phyloP scores from a whole-genome alignment of 2,329 filamentous ascomycete genomes.

The Aureobasidium sp. region DNA sequence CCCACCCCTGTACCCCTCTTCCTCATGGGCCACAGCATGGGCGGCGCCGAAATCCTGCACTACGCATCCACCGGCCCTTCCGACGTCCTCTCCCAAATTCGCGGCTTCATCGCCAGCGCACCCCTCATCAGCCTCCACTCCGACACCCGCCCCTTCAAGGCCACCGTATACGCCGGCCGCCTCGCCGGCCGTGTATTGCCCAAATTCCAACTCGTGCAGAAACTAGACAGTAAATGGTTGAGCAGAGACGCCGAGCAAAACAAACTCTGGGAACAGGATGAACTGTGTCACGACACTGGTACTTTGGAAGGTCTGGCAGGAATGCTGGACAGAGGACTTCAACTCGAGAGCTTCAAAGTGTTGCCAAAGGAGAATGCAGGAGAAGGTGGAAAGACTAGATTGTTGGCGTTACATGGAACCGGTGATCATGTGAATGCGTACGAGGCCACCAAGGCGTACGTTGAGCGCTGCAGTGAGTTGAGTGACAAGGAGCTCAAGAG shows the following conservation, averaged over 20 bases:
- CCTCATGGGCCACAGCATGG: constrained; percentile 87
- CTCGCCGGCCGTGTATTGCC: constrained; percentile 62
- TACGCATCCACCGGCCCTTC: constrained; percentile 41
- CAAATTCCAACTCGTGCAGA: constrained; percentile 55
- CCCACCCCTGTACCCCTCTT: constrained; percentile 54
- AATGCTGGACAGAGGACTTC: constrained; percentile 64
- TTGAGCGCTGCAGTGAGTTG: constrained; percentile 44
- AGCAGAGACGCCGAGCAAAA: constrained; percentile 59
- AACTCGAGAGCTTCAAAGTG: constrained; percentile 50
- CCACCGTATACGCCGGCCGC: constrained; percentile 59
- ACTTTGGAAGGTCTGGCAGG: constrained; percentile 74
- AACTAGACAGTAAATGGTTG: constrained; percentile 56
- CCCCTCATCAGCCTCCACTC: constrained; percentile 70
- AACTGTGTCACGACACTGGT: constrained; percentile 71
- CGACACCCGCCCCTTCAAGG: constrained; percentile 51
- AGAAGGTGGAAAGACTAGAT: constrained; percentile 49
- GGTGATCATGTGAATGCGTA: constrained; percentile 62
- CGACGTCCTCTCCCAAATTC: constrained; percentile 51
- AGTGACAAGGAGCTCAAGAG: constrained; percentile 62
- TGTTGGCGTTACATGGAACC: constrained; percentile 74
- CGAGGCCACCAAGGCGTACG: constrained; percentile 55
- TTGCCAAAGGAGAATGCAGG: constrained; percentile 33
- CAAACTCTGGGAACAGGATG: constrained; percentile 54
- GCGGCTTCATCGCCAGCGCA: constrained; percentile 67
- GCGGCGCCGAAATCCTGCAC: constrained; percentile 67